Evolutionary conservation across 805 yeast genomes (phyloP).

Genomic region (Wickerhamiella occidentalis): DNA sequence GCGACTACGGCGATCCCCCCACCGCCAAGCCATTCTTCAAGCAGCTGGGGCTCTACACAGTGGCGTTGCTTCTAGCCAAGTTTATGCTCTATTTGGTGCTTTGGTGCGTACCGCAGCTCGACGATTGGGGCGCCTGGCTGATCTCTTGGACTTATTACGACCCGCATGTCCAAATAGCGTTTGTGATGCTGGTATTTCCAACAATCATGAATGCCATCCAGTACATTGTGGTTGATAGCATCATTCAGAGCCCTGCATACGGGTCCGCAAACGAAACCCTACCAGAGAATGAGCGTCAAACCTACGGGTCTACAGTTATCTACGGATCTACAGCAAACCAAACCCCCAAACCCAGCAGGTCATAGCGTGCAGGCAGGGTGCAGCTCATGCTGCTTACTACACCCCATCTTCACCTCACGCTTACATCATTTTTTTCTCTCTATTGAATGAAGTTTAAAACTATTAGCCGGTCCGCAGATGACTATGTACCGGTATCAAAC

Average conservation of each 20-base stretch:
- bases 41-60: slow-evolving; percentile 57
- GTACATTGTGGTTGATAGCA: slow-evolving; percentile 45
- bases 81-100: slow-evolving; percentile 44
- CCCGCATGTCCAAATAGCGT: slow-evolving; percentile 71
- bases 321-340: no score
- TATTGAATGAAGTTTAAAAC: slow-evolving; percentile 65
- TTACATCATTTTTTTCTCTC: slow-evolving; percentile 3
- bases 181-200: slow-evolving; percentile 59
- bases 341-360: no score
- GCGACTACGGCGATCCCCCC: slow-evolving; percentile 59
- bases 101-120: slow-evolving; percentile 52
- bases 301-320: not conserved
- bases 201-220: slow-evolving; percentile 37
- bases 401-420: no score
- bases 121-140: slow-evolving; percentile 56
- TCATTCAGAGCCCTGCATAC: slow-evolving; percentile 41
- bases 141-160: slow-evolving; percentile 65
- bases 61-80: slow-evolving; percentile 55
- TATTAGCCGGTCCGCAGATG: slow-evolving; percentile 77
- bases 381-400: no score
- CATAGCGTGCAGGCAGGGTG: no score
- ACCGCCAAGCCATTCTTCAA: slow-evolving; percentile 51
- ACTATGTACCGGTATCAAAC: slow-evolving; percentile 83
- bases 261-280: slow-evolving; percentile 13
- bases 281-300: not conserved